Conservation (phyloP, 345 rosid species). For the Leavenworthia alabamica region DNA sequence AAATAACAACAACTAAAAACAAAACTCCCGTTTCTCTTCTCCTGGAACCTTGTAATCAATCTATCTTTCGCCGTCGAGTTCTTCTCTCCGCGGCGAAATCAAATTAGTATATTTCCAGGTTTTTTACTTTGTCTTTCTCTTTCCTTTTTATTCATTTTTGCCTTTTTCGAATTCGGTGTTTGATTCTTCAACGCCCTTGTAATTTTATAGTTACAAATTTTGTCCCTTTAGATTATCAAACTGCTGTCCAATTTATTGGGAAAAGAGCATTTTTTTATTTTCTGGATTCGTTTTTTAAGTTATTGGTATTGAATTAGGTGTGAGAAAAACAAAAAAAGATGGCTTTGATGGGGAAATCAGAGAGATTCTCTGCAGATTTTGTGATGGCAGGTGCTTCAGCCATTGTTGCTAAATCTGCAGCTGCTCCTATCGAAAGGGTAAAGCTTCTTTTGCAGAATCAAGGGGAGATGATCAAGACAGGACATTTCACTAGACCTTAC, state of each 20-base stretch:
- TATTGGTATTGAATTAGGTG: conserved; percentile 10
- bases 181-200: neutral
- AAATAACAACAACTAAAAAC: neutral
- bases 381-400: conserved; percentile 80
- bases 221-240: too few species aligned
- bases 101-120: conserved; percentile 13
- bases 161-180: neutral
- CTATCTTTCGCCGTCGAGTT: conserved; percentile 23
- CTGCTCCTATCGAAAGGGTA: conserved; percentile 90
- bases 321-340: conserved; percentile 10
- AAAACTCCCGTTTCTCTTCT: neutral
- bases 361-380: conserved; percentile 70
- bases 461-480: conserved; percentile 81
- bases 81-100: conserved; percentile 17
- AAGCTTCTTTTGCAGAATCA: conserved; percentile 92
- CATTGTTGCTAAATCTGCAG: conserved; percentile 63
- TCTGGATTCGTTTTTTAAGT: neutral
- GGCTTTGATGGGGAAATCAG: conserved; percentile 38
- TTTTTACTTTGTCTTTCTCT: neutral
- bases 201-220: neutral
- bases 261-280: neutral
- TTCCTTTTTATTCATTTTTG: neutral
- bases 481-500: conserved; percentile 63
- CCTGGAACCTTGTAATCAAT: neutral
- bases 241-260: neutral